phyloP scores from a whole-genome alignment of 1,284 basidiomycete genomes.

The Gymnopus androsaceus region DNA sequence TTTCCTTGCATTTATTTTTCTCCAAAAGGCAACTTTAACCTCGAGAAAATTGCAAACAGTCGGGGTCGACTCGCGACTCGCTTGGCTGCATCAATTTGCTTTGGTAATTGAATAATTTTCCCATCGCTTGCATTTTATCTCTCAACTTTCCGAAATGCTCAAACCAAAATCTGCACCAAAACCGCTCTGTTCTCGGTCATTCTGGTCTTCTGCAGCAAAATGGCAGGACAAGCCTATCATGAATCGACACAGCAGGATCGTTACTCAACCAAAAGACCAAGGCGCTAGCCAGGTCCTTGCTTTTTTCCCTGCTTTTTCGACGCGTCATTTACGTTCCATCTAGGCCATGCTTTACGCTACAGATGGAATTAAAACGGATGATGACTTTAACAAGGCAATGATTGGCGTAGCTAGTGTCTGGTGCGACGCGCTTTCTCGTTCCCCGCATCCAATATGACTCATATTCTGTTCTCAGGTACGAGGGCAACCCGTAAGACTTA shows the following conservation, averaged over 20 bases:
- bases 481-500: constrained; percentile 78
- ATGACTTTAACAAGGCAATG: constrained; percentile 92
- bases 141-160: constrained; percentile 7
- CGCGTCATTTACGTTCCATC: constrained; percentile 10
- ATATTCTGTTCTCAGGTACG: constrained; percentile 61
- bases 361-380: constrained; percentile 77
- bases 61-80: neutral
- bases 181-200: constrained; percentile 11
- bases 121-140: no score
- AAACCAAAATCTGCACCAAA: constrained; percentile 4
- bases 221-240: constrained; percentile 56
- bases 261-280: constrained; percentile 91
- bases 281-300: constrained; percentile 82
- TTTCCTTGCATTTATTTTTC: neutral
- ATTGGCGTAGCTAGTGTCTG: constrained; percentile 94
- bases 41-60: neutral
- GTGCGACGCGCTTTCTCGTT: constrained; percentile 48
- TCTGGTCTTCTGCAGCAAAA: constrained; percentile 42
- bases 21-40: neutral
- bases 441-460: constrained; percentile 12
- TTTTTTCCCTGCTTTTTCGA: constrained; percentile 12
- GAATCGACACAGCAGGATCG: constrained; percentile 82
- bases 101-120: no score
- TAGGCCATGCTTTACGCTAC: constrained; percentile 97
- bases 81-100: neutral